Base-by-base conservation (phyloP, 768 basidiomycete genomes). In the Termitomyces sp. region DNA sequence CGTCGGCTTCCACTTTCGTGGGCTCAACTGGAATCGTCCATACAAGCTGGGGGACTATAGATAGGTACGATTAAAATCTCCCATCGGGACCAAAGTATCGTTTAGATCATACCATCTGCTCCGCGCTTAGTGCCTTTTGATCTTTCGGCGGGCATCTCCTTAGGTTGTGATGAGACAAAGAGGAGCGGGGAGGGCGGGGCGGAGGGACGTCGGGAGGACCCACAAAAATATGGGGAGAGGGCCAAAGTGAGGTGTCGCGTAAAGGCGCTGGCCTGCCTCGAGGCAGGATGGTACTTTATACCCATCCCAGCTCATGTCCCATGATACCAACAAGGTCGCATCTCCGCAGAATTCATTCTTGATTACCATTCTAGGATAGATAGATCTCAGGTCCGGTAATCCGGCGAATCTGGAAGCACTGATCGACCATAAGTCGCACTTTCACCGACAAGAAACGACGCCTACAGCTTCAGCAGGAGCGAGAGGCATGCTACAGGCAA, bases 111-210 rank as follows among this genome's bases (percentile, higher is more conserved):
- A 79, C 81, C 75, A 55, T 79, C 76, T 55, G 62, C 61, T 54
- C 58, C 67, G 64, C 71, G 74, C 67, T 74, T 79, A 36, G 73
- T 71, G 56, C 67, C 68, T 72, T 71, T 76, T 59, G 78, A 75
- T 72, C 82, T 75, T 60, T 78, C 77, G 65, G 77, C 74, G 66
- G 82, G 83, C 83, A 84, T 84, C 60, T 52, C 40, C 40, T 42
- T 42, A 42, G 5, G 17, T 45, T 53, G 53, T 52, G 55, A 36
- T 12, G 49, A 61, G 56, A 65, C 63, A 65, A 63, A 59, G 51
- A 58, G 15, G 20, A 59, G 31, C 47, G 45, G 48, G 42, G 29
- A 31, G 46, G 54, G 53, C 48, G 57, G 62, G 52, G 57, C 25
- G 52, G 62, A 25, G 54, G 59, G 59, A 54, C 20, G 57, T 60